Evolutionary conservation across 108 stramenopile genomes (phyloP).

Genomic region (Stephanodiscus triporus): DNA sequence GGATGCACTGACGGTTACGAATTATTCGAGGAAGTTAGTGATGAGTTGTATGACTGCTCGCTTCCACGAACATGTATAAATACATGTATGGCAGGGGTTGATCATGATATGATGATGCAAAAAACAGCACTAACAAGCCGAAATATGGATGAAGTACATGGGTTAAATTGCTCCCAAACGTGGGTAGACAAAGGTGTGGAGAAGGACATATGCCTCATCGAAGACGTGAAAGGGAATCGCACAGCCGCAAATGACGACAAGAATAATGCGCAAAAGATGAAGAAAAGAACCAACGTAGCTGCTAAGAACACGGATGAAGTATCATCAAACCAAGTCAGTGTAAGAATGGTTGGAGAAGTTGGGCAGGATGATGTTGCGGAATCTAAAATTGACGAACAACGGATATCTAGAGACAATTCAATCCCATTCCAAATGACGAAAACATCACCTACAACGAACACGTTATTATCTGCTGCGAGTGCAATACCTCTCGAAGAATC

Average conservation of each 20-base stretch:
- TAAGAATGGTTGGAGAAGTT: no score
- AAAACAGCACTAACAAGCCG: neutral
- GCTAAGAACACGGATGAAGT: no score
- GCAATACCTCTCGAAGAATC: neutral
- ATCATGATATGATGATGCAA: neutral
- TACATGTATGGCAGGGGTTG: neutral
- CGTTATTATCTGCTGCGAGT: neutral
- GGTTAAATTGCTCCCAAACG: neutral
- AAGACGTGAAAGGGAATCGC: no score
- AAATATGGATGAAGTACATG: neutral
- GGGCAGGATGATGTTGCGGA: no score
- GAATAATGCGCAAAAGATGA: no score
- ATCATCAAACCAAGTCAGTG: neutral
- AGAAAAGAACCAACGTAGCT: neutral
- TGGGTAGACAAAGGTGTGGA: neutral
- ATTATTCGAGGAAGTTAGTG: neutral
- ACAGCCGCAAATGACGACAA: no score
- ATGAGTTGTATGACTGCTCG: neutral
- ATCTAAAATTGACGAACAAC: neutral
- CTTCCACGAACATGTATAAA: neutral
- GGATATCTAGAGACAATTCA: neutral
- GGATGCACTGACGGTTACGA: constrained; percentile 5
- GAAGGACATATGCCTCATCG: neutral
- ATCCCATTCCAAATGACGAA: neutral
- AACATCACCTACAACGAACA: neutral